phyloP scores from a whole-genome alignment of 164 flowering plant species.

The Magnolia sinica region DNA sequence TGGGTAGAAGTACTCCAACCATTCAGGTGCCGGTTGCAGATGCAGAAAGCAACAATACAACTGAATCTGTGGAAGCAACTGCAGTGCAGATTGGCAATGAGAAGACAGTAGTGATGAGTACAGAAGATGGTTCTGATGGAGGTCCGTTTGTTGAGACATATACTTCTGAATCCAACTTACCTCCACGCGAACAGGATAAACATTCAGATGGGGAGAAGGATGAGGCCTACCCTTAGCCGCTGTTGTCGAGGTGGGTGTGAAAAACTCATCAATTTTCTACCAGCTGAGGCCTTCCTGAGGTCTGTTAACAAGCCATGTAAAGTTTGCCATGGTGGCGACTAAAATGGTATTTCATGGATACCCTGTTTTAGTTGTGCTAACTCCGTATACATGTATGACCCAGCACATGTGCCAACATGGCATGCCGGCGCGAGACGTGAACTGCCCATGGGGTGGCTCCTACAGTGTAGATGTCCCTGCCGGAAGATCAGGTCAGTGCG shows the following conservation, averaged over 20 bases:
- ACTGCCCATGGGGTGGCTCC: background rate
- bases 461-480: background rate
- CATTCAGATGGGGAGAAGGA: background rate
- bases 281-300: background rate
- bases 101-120: background rate
- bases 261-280: background rate
- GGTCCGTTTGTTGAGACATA: background rate
- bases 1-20: conserved; percentile 28
- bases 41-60: conserved; percentile 11
- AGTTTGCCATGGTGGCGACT: background rate
- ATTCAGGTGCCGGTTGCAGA: conserved; percentile 18
- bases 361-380: background rate
- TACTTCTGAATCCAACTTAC: background rate
- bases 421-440: background rate
- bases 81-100: conserved; percentile 15
- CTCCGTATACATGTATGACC: background rate
- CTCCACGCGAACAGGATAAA: background rate
- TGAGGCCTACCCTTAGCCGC: background rate
- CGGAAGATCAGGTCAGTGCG: background rate
- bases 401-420: background rate
- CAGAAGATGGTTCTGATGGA: background rate
- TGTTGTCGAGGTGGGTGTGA: background rate
- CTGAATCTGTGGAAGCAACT: conserved; percentile 21
- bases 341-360: background rate
- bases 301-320: background rate